A percentile compares a stretch with the other conserved stretches of the same genome.
Evolutionary conservation across 2,329 filamentous ascomycete species (phyloP).

Genomic region (Graphiopsis chlorocephala): DNA sequence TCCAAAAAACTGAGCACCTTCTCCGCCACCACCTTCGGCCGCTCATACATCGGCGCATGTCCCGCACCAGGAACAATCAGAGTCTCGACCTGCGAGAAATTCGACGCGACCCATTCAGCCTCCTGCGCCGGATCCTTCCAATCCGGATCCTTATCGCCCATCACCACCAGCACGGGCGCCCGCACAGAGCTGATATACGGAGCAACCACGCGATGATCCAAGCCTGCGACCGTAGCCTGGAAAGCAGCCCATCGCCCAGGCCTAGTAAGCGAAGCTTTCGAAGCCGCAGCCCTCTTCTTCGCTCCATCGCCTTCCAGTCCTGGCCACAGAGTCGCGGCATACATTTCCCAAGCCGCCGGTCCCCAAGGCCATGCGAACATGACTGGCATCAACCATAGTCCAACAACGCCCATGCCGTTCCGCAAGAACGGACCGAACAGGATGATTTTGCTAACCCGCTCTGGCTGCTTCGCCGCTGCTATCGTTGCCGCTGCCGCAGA

Average conservation of each 20-base stretch:
- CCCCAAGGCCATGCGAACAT: slow-evolving; percentile 18
- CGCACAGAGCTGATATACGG: slow-evolving; percentile 12
- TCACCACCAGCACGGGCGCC: slow-evolving; percentile 14
- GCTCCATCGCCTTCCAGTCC: slow-evolving; percentile 9
- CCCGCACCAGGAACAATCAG: slow-evolving; percentile 11
- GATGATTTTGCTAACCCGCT: slow-evolving; percentile 5
- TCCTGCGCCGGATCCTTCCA: slow-evolving; percentile 1
- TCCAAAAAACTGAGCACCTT: slow-evolving; percentile 9
- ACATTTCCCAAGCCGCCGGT: slow-evolving; percentile 14
- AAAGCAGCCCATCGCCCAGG: slow-evolving; percentile 17
- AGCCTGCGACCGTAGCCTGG: slow-evolving; percentile 11
- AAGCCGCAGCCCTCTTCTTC: background rate
- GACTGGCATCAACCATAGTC: slow-evolving; percentile 6
- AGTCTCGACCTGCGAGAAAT: slow-evolving; percentile 1
- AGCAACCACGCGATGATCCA: slow-evolving; percentile 14
- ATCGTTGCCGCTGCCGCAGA: slow-evolving; percentile 13
- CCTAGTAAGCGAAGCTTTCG: background rate
- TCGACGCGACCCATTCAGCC: slow-evolving; percentile 13
- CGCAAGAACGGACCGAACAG: slow-evolving; percentile 16
- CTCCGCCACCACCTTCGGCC: slow-evolving; percentile 1
- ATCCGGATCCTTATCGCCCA: slow-evolving; percentile 18
- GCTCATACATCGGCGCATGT: slow-evolving; percentile 15
- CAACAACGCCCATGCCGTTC: slow-evolving; percentile 8
- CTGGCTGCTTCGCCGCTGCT: slow-evolving; percentile 11
- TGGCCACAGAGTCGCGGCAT: slow-evolving; percentile 16